phyloP scores from a whole-genome alignment of 345 rosid species.

The Aurinia saxatilis region DNA sequence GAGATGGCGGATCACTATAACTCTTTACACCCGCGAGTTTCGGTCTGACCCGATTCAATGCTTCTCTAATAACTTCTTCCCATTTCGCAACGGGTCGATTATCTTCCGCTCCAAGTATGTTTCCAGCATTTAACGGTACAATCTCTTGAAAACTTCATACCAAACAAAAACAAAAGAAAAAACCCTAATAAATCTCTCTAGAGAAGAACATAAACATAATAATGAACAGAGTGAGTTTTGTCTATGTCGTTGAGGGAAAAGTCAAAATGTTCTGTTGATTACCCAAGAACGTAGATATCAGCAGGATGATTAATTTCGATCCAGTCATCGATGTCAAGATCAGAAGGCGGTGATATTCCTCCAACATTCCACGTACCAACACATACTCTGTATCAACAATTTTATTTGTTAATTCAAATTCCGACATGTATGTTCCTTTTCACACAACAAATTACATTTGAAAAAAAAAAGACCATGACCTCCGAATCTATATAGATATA shows the following conservation, averaged over 20 bases:
- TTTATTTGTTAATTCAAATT: not conserved
- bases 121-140: conserved; percentile 90
- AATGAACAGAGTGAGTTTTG: conserved; percentile 18
- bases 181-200: not conserved
- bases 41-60: conserved; percentile 56
- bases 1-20: conserved; percentile 93
- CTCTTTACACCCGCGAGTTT: conserved; percentile 43
- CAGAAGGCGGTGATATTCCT: conserved; percentile 75
- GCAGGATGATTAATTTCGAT: conserved; percentile 66
- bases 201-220: not conserved
- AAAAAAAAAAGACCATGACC: not conserved
- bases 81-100: conserved; percentile 65
- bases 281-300: conserved; percentile 86
- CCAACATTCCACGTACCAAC: conserved; percentile 96
- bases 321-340: conserved; percentile 89
- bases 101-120: conserved; percentile 93
- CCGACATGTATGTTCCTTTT: conserved; percentile 20
- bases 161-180: not conserved
- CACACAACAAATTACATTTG: conserved; percentile 7
- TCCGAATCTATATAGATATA: not conserved
- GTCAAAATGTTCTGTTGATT: conserved; percentile 3
- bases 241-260: conserved; percentile 13
- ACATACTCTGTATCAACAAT: conserved; percentile 38
- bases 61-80: conserved; percentile 80
- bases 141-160: conserved; percentile 77